Conservation (phyloP, 805 yeast species). For the Saccharomycopsis vini region DNA sequence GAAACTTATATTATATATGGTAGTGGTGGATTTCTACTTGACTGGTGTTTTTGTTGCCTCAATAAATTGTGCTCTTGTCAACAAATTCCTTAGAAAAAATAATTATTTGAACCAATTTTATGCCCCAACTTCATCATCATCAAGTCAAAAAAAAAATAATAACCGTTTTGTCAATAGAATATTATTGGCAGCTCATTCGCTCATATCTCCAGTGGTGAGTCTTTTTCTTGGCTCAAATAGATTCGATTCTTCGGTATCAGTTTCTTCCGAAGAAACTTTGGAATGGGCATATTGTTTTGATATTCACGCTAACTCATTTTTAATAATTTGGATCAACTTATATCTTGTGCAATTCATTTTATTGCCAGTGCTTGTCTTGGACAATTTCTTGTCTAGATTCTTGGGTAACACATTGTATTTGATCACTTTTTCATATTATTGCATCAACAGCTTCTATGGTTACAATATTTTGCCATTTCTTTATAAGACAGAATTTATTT, state of each 20-base stretch:
- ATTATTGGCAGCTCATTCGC: neutral
- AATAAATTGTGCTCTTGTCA: conserved; percentile 62
- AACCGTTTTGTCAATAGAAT: neutral
- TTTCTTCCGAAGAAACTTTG: conserved; percentile 33
- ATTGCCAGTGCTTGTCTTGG: conserved; percentile 59
- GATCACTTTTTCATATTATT: conserved; percentile 65
- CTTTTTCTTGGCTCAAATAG: neutral
- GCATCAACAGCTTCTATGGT: conserved; percentile 80
- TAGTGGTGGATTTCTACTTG: conserved; percentile 68
- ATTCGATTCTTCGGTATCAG: conserved; percentile 22
- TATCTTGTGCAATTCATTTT: conserved; percentile 68
- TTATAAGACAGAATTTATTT: conserved; percentile 51
- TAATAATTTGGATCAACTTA: conserved; percentile 67
- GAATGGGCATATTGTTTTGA: conserved; percentile 97
- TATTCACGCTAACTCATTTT: conserved; percentile 84
- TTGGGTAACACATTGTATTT: conserved; percentile 76
- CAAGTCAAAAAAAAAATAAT: neutral
- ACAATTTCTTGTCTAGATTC: conserved; percentile 57
- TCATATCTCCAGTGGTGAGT: too few species aligned
- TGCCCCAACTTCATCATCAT: neutral
- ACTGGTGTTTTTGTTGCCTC: conserved; percentile 66
- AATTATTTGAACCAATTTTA: conserved; percentile 9
- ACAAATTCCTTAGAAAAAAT: conserved; percentile 47
- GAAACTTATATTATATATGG: conserved; percentile 71
- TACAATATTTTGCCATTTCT: conserved; percentile 65